Conservation (phyloP, 331 rosid genomes). For the Saraca asoca region DNA sequence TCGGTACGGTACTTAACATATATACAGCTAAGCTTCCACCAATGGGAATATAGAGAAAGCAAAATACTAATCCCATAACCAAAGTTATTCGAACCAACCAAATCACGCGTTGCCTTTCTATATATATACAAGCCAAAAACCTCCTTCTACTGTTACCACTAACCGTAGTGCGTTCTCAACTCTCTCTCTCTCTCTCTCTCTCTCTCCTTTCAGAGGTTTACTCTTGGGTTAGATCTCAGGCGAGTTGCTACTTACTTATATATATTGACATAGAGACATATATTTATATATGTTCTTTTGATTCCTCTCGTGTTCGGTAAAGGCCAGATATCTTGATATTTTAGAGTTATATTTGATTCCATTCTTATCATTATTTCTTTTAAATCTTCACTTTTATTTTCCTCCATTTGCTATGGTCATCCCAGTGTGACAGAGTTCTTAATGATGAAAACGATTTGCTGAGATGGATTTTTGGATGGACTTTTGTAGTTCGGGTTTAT, state of each 20-base stretch:
- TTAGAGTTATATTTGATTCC: neutral
- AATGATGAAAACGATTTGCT: neutral
- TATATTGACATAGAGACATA: no score
- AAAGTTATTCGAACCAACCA: slow-evolving; percentile 29
- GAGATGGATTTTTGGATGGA: slow-evolving; percentile 5
- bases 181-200: slow-evolving; percentile 5
- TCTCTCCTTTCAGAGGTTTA: neutral
- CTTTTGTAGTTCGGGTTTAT: slow-evolving; percentile 14
- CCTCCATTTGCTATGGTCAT: neutral
- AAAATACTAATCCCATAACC: slow-evolving; percentile 22
- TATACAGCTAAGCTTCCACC: slow-evolving; percentile 54
- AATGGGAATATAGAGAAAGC: slow-evolving; percentile 34
- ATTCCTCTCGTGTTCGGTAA: slow-evolving; percentile 8
- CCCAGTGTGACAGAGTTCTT: neutral
- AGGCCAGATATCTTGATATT: neutral
- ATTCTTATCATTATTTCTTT: neutral
- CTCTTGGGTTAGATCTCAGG: slow-evolving; percentile 37
- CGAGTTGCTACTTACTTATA: neutral
- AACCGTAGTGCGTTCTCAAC: slow-evolving; percentile 29
- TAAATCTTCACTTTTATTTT: neutral
- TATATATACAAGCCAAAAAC: slow-evolving; percentile 29
- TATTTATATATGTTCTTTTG: neutral
- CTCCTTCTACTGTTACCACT: slow-evolving; percentile 45
- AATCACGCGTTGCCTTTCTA: slow-evolving; percentile 1
- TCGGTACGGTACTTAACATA: slow-evolving; percentile 27